Percentiles rank a stretch among this genome's conserved stretches.
phyloP scores from a whole-genome alignment of 148 eudicot species.

The Fallopia convolvulus region DNA sequence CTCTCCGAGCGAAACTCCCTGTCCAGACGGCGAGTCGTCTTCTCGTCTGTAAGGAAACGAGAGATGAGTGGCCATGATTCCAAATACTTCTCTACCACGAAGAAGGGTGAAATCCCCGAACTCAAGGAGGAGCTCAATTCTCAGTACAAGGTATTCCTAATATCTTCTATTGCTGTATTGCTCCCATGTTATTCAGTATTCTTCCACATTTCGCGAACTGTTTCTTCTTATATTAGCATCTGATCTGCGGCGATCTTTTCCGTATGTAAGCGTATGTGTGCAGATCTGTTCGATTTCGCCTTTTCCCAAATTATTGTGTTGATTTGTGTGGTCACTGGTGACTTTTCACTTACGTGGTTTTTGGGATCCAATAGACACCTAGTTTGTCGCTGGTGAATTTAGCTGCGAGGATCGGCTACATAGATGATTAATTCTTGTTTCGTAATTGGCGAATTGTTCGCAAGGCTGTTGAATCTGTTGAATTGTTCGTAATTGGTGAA shows the following conservation, averaged over 20 bases:
- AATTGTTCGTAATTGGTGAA: too few relatives aligned
- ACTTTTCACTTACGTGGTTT: slow-evolving; percentile 6
- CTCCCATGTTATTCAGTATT: not conserved
- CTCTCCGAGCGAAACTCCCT: slow-evolving; percentile 7
- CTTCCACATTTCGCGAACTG: not conserved
- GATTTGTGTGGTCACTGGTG: not conserved
- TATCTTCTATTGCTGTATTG: not conserved
- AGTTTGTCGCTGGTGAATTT: not conserved
- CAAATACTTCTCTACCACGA: slow-evolving; percentile 97
- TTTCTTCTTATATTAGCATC: not conserved
- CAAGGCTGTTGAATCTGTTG: not conserved
- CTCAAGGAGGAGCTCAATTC: slow-evolving; percentile 99
- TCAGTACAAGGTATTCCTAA: slow-evolving; percentile 73
- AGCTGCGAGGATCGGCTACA: not conserved
- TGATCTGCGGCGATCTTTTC: slow-evolving; percentile 1
- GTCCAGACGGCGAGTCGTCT: not conserved
- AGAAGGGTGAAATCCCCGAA: slow-evolving; percentile 99
- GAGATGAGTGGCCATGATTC: slow-evolving; percentile 98
- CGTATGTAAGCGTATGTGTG: not conserved
- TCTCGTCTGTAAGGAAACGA: not conserved
- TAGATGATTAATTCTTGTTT: not conserved
- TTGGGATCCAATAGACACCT: not conserved
- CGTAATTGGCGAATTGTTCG: not conserved
- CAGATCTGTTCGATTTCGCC: slow-evolving; percentile 23
- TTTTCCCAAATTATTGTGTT: not conserved